Percentiles rank a stretch among this genome's conserved stretches.
Evolutionary conservation across 2,329 filamentous ascomycete genomes (phyloP).

Genomic region (Exophiala bonariae): DNA sequence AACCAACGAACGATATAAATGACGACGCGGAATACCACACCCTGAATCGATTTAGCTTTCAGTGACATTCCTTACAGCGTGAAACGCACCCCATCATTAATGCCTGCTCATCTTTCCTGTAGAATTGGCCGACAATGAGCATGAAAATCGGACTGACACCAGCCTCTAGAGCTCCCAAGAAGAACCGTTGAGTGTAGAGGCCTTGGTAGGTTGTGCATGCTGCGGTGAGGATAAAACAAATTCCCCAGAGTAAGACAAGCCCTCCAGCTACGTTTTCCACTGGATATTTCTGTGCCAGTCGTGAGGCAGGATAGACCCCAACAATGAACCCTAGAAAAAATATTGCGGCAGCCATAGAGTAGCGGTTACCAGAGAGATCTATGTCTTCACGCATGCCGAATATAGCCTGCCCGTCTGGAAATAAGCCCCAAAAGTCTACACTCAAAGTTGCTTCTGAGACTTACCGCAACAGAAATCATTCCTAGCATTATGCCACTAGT

Average conservation of each 20-base stretch:
- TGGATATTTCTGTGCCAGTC: conserved; percentile 66
- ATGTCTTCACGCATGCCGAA: conserved; percentile 45
- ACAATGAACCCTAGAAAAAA: conserved; percentile 77
- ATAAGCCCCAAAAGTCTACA: neutral
- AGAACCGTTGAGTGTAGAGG: conserved; percentile 66
- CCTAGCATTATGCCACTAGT: neutral
- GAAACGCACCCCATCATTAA: conserved; percentile 54
- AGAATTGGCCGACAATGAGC: conserved; percentile 61
- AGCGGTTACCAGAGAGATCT: conserved; percentile 43
- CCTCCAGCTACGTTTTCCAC: conserved; percentile 62
- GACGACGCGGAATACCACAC: conserved; percentile 63
- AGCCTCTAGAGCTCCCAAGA: conserved; percentile 61
- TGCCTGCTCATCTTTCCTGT: conserved; percentile 65
- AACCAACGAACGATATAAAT: conserved; percentile 46
- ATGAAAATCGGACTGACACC: conserved; percentile 67
- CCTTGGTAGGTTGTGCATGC: conserved; percentile 63
- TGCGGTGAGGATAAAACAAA: conserved; percentile 67
- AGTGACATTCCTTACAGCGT: neutral
- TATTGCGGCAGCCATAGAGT: conserved; percentile 29
- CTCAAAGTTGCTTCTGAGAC: neutral
- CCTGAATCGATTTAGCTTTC: conserved; percentile 47
- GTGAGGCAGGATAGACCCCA: conserved; percentile 72
- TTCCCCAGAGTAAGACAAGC: conserved; percentile 66
- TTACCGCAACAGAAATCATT: neutral
- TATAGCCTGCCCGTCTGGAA: conserved; percentile 32